phyloP scores from a whole-genome alignment of 306 rosid species.

The Rubus parviflorus region DNA sequence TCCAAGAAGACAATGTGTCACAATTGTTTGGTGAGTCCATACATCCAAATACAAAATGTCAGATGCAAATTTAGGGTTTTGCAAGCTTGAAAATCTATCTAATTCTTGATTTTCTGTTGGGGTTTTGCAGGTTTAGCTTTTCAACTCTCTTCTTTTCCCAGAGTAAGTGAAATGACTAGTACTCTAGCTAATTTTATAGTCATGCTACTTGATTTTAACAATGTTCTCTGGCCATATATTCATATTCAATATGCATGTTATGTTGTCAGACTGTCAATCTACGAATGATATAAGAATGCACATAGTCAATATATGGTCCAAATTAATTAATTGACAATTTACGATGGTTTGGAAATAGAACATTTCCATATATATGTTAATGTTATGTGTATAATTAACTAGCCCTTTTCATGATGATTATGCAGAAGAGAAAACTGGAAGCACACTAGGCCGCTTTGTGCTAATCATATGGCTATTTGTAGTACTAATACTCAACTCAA shows the following conservation, averaged over 20 bases:
- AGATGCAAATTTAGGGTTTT: background rate
- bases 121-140: slow-evolving; percentile 69
- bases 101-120: slow-evolving; percentile 4
- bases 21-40: slow-evolving; percentile 29
- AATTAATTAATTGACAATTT: no score
- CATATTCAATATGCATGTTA: background rate
- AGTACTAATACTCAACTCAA: slow-evolving; percentile 31
- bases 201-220: background rate
- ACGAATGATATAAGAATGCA: background rate
- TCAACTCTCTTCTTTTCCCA: slow-evolving; percentile 52
- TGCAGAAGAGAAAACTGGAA: slow-evolving; percentile 28
- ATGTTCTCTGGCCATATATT: background rate
- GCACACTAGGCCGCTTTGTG: slow-evolving; percentile 29
- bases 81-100: slow-evolving; percentile 48
- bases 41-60: background rate
- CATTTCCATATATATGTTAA: no score
- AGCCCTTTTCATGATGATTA: background rate
- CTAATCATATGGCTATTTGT: slow-evolving; percentile 37
- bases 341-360: no score
- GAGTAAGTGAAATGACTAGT: slow-evolving; percentile 24
- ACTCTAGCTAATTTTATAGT: background rate
- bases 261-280: background rate
- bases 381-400: background rate
- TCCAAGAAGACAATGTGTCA: slow-evolving; percentile 51
- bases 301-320: background rate